Conservation (phyloP, 2,329 filamentous ascomycete species). For the Epichloe festucae region DNA sequence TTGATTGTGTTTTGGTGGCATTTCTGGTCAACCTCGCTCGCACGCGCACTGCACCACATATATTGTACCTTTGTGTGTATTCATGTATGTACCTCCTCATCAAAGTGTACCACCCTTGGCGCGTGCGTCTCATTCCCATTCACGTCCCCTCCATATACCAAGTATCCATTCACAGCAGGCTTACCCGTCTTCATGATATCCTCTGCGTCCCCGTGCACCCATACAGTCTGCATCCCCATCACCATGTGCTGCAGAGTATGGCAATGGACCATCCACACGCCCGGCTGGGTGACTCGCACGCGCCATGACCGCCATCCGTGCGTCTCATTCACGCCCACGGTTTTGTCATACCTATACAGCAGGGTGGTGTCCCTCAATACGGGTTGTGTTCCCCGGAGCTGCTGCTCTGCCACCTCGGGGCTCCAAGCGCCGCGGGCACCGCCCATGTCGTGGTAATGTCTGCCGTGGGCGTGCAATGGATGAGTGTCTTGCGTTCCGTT, state of each 20-base stretch:
- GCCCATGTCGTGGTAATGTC: constrained; percentile 8
- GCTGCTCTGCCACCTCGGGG: constrained; percentile 1
- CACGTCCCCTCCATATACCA: constrained; percentile 30
- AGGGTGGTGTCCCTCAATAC: constrained; percentile 36
- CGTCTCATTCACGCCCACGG: constrained; percentile 13
- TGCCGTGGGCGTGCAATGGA: constrained; percentile 9
- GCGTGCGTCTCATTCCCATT: constrained; percentile 24
- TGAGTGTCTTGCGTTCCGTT: constrained; percentile 7
- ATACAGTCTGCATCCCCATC: constrained; percentile 27
- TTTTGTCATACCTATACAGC: constrained; percentile 40
- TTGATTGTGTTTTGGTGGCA: no score
- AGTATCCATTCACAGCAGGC: constrained; percentile 26
- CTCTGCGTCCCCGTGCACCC: constrained; percentile 14
- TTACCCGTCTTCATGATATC: constrained; percentile 11
- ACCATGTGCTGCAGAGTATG: constrained; percentile 45
- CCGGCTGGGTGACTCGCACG: constrained; percentile 26
- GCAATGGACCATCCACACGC: constrained; percentile 51
- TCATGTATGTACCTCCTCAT: not conserved
- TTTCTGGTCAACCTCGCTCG: no score
- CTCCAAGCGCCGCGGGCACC: constrained; percentile 7
- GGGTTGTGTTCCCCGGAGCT: constrained; percentile 12
- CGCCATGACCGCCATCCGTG: constrained; percentile 51
- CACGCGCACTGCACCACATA: no score
- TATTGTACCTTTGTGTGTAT: not conserved
- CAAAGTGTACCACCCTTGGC: constrained; percentile 6